Evolutionary conservation across 2,329 filamentous ascomycete genomes (phyloP), one percentile per base, ranked within the genome.

Genomic region (Pezicula radicicola): DNA sequence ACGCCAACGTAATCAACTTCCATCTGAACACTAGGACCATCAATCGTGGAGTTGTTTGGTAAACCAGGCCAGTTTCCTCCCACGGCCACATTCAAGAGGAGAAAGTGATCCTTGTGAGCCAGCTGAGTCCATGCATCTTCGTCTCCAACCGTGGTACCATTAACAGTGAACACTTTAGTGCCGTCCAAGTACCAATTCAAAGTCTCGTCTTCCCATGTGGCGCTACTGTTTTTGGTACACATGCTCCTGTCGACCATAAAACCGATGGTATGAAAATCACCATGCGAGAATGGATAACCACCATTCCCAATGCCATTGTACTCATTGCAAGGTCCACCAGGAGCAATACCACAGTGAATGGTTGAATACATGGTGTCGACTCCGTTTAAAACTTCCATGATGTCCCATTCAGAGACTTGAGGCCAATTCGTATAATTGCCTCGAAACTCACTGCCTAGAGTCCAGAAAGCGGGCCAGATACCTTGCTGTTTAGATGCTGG

Each of bases 381-480:
- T 35, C 73, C 74, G 60, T 75, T 75, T 50, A 71, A 59, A 7
- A 66, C 62, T 61, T 77, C 75, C 50, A 77, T 57, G 42, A 77
- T 66, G 63, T 77, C 75, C 44, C 76, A 65, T 63, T 77, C 75
- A 50, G 71, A 72, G 12, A 70, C 59, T 6, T 56, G 47, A 0
- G 75, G 75, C 75, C 74, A 77, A 53, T 68, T 68, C 13, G 53
- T 60, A 53, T 70, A 70, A 51, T 71, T 66, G 28, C 60, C 60
- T 41, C 73, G 68, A 61, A 69, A 74, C 2, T 55, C 60, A 8
- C 64, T 54, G 6, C 74, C 74, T 30, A 77, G 67, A 19, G 69
- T 62, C 75, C 74, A 77, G 55, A 77, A 76, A 0, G 74, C 75
- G 0, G 70, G 72, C 75, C 75, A 77, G 59, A 76, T 72, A 16